phyloP scores from a whole-genome alignment of 78 protist genomes.

The Dictyostelium intermedium region DNA sequence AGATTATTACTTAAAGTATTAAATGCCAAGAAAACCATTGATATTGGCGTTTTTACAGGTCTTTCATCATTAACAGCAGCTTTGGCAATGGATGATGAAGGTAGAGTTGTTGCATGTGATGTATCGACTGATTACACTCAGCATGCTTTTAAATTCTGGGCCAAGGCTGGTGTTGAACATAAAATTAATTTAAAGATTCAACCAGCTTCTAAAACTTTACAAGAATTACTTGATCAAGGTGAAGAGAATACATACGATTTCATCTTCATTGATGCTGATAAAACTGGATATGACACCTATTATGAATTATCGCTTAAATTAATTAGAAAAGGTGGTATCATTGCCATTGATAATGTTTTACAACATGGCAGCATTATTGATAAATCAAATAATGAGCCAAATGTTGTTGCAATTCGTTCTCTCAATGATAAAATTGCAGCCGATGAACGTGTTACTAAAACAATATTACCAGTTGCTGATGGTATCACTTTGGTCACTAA shows the following conservation, averaged over 20 bases:
- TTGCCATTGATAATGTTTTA: conserved; percentile 82
- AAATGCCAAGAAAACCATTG: conserved; percentile 78
- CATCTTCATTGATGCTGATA: conserved; percentile 89
- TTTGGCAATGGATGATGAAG: conserved; percentile 81
- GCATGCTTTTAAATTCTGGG: conserved; percentile 66
- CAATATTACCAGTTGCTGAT: conserved; percentile 80
- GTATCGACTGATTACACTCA: conserved; percentile 78
- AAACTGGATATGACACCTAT: conserved; percentile 70
- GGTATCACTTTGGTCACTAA: conserved; percentile 79
- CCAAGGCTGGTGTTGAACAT: conserved; percentile 77
- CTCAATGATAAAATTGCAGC: conserved; percentile 46
- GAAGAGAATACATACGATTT: conserved; percentile 83
- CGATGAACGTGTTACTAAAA: conserved; percentile 60
- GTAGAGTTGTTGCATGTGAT: conserved; percentile 77
- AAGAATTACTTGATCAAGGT: conserved; percentile 42
- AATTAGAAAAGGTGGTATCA: conserved; percentile 83
- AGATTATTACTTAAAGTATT: conserved; percentile 22
- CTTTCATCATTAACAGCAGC: conserved; percentile 72
- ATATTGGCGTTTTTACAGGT: conserved; percentile 88
- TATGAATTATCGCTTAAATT: conserved; percentile 76
- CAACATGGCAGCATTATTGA: conserved; percentile 52
- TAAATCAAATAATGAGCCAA: background rate
- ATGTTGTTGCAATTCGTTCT: conserved; percentile 50
- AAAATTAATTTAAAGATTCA: conserved; percentile 79
- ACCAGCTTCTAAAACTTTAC: conserved; percentile 82